These are phyloP conservation scores for Lasiosphaeris hirsuta DNA, from an alignment of 495 filamentous ascomycete genomes.

Conservation along the genomic window DNA sequence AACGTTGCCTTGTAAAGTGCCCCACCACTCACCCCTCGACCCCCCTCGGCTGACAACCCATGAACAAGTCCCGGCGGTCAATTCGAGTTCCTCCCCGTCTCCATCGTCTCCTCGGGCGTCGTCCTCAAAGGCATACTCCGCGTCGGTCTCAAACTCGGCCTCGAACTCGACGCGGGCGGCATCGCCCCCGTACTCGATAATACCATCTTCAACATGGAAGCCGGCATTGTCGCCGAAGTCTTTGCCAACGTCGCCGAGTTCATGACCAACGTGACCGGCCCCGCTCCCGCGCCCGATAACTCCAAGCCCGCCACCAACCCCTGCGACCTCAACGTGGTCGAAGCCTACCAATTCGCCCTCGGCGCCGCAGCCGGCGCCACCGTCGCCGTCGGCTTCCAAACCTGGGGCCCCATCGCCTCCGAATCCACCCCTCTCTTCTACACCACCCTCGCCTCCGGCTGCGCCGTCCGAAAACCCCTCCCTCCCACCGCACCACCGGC, in stretches of 20 bases:
- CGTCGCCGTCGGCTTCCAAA: slow-evolving; percentile 37
- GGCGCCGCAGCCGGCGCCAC: slow-evolving; percentile 52
- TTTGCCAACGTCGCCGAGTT: slow-evolving; percentile 54
- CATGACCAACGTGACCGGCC: slow-evolving; percentile 43
- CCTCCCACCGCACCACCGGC: background rate
- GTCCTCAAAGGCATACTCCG: slow-evolving; percentile 45
- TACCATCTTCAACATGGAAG: slow-evolving; percentile 19
- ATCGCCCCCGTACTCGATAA: slow-evolving; percentile 10
- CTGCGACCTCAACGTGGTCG: slow-evolving; percentile 42
- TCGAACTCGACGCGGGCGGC: slow-evolving; percentile 29
- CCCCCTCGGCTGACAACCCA: background rate
- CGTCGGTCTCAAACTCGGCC: slow-evolving; percentile 42
- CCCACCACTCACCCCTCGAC: background rate
- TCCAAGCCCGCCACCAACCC: slow-evolving; percentile 22
- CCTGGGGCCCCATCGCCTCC: slow-evolving; percentile 48
- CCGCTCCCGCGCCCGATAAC: background rate
- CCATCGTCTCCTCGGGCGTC: slow-evolving; percentile 37
- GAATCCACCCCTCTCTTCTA: slow-evolving; percentile 51
- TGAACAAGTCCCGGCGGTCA: slow-evolving; percentile 43
- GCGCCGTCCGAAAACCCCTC: slow-evolving; percentile 31
- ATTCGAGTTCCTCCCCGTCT: slow-evolving; percentile 58
- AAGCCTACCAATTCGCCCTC: slow-evolving; percentile 47
- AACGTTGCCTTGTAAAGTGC: slow-evolving; percentile 43
- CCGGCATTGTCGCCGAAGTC: slow-evolving; percentile 46
- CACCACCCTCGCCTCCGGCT: slow-evolving; percentile 47